Conservation (phyloP, 2,329 filamentous ascomycete species). For the Aureobasidium subglaciale region DNA sequence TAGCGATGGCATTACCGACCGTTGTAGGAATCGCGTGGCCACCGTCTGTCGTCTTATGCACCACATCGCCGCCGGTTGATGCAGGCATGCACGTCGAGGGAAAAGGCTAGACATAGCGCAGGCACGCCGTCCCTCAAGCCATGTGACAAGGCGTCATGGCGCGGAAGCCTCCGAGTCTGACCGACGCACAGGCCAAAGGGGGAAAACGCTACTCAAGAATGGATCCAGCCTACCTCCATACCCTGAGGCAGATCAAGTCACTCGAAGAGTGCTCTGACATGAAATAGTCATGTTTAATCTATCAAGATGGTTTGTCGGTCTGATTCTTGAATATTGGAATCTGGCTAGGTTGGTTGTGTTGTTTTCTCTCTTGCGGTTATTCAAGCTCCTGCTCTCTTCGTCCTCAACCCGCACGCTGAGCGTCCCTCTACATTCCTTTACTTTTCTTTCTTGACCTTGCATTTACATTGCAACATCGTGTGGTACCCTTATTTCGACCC, state of each 20-base stretch:
- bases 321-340: background rate
- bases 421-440: conserved; percentile 3
- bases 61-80: conserved; percentile 6
- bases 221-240: background rate
- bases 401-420: background rate
- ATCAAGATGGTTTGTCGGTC: background rate
- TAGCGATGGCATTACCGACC: background rate
- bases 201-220: background rate
- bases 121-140: background rate
- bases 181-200: conserved; percentile 2
- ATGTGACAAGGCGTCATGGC: conserved; percentile 3
- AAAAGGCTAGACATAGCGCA: conserved; percentile 5
- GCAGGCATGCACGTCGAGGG: background rate
- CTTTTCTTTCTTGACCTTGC: background rate
- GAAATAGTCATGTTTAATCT: background rate
- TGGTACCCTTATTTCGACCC: background rate
- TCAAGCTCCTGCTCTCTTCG: background rate
- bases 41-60: background rate
- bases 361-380: background rate
- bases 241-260: conserved; percentile 4
- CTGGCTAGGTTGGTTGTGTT: background rate
- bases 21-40: conserved; percentile 2
- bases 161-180: background rate
- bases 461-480: background rate
- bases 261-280: conserved; percentile 3